These are phyloP conservation scores for Hymenoscyphus scutula DNA, from an alignment of 2,329 filamentous ascomycete species.

Conservation along the genomic window DNA sequence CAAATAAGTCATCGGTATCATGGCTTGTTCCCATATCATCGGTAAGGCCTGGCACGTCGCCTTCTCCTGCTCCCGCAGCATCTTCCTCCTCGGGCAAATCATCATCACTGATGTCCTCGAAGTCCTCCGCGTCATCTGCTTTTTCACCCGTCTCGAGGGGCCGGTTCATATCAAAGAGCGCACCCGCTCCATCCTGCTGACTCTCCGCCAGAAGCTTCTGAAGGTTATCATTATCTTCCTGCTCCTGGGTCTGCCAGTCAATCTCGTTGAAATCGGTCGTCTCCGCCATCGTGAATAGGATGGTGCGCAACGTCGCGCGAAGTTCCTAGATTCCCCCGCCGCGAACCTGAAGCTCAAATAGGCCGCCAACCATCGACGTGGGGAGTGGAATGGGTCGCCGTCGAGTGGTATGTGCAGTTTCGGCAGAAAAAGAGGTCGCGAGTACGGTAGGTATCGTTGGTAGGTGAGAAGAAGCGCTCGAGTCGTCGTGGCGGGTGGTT, in stretches of 20 bases:
- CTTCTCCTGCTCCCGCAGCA: slow-evolving; percentile 24
- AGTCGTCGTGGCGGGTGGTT: background rate
- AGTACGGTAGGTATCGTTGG: background rate
- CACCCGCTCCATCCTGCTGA: slow-evolving; percentile 35
- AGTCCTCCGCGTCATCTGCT: slow-evolving; percentile 89
- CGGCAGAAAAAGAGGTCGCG: background rate
- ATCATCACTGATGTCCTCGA: slow-evolving; percentile 86
- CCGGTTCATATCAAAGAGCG: slow-evolving; percentile 43
- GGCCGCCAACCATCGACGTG: slow-evolving; percentile 10
- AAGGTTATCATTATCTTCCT: slow-evolving; percentile 49
- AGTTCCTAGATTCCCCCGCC: slow-evolving; percentile 9
- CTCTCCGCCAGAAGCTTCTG: slow-evolving; percentile 46
- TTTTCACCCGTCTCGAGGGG: slow-evolving; percentile 70
- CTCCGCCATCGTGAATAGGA: slow-evolving; percentile 13
- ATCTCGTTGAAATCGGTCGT: slow-evolving; percentile 31
- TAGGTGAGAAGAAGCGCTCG: background rate
- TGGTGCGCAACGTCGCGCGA: slow-evolving; percentile 1
- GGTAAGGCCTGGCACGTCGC: slow-evolving; percentile 36
- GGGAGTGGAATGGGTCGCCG: background rate
- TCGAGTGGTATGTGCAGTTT: background rate
- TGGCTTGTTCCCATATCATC: slow-evolving; percentile 61
- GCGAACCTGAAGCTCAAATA: slow-evolving; percentile 12
- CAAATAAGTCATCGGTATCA: slow-evolving; percentile 65
- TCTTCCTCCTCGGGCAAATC: slow-evolving; percentile 81
- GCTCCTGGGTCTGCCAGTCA: slow-evolving; percentile 45